Evolutionary conservation across 129 eudicot species (phyloP).

Genomic region (Centrapalus pauciflorus): DNA sequence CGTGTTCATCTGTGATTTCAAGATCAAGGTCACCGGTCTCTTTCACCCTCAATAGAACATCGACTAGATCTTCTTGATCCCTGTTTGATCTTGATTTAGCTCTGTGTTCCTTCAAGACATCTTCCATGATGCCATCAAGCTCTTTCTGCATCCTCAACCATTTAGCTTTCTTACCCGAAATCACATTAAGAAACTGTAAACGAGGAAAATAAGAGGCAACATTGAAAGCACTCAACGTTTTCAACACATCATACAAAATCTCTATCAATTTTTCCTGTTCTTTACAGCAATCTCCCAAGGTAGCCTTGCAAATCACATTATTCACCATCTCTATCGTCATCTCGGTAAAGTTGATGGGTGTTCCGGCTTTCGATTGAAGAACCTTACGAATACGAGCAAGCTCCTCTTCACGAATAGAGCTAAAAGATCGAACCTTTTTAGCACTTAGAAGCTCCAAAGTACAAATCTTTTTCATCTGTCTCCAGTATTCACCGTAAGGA

Average conservation of each 20-base stretch:
- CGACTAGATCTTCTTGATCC: slow-evolving; percentile 34
- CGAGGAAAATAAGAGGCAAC: slow-evolving; percentile 31
- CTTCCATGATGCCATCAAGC: slow-evolving; percentile 31
- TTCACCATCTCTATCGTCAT: slow-evolving; percentile 15
- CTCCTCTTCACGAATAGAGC: slow-evolving; percentile 23
- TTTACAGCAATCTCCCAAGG: slow-evolving; percentile 27
- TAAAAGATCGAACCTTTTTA: slow-evolving; percentile 15
- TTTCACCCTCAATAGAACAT: slow-evolving; percentile 37
- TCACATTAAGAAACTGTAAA: slow-evolving; percentile 16
- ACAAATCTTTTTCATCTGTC: slow-evolving; percentile 26
- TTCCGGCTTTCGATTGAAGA: not conserved
- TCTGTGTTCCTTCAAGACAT: slow-evolving; percentile 32
- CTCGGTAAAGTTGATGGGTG: slow-evolving; percentile 15
- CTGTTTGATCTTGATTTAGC: not conserved
- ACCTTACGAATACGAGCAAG: not conserved
- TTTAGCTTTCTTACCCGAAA: slow-evolving; percentile 22
- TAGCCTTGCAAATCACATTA: slow-evolving; percentile 26
- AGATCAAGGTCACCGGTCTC: slow-evolving; percentile 23
- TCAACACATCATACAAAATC: slow-evolving; percentile 5
- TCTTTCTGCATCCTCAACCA: slow-evolving; percentile 25
- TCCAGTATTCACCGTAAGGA: slow-evolving; percentile 30
- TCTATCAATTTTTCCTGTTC: slow-evolving; percentile 15
- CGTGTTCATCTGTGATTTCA: slow-evolving; percentile 25
- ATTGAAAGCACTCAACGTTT: slow-evolving; percentile 24
- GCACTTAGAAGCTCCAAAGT: slow-evolving; percentile 25